Evolutionary conservation across 2,329 filamentous ascomycete species (phyloP).

Genomic region (Colletotrichum shisoi): DNA sequence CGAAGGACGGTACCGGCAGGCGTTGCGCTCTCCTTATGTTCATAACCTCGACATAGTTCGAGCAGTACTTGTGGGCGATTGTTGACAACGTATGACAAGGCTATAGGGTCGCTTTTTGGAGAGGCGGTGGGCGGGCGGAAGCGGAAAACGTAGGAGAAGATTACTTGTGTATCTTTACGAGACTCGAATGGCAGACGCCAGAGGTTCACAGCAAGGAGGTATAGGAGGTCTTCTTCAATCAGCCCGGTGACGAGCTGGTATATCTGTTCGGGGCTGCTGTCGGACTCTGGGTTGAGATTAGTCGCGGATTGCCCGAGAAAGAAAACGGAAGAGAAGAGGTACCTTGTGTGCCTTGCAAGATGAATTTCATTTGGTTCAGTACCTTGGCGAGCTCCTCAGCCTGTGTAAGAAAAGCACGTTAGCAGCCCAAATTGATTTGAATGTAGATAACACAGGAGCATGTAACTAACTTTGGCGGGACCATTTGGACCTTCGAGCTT

Average conservation of each 20-base stretch:
- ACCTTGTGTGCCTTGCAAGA: conserved; percentile 94
- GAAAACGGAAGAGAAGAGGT: conserved; percentile 38
- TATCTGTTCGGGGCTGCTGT: conserved; percentile 86
- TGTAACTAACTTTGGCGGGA: conserved; percentile 55
- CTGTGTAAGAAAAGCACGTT: conserved; percentile 55
- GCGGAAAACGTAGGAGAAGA: conserved; percentile 93
- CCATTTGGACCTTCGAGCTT: conserved; percentile 61
- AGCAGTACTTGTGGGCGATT: conserved; percentile 86
- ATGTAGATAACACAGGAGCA: conserved; percentile 8
- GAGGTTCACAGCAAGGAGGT: conserved; percentile 81
- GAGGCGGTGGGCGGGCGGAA: conserved; percentile 78
- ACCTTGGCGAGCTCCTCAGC: conserved; percentile 87
- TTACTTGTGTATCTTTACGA: conserved; percentile 92
- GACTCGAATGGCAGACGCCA: conserved; percentile 92
- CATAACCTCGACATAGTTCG: conserved; percentile 87
- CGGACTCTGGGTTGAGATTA: conserved; percentile 68
- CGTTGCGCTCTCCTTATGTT: conserved; percentile 88
- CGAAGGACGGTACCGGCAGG: conserved; percentile 88
- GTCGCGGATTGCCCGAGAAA: conserved; percentile 10
- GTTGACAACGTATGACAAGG: conserved; percentile 87
- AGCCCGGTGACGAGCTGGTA: conserved; percentile 84
- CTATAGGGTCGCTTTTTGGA: conserved; percentile 77
- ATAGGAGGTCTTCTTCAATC: conserved; percentile 88
- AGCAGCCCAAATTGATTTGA: conserved; percentile 38
- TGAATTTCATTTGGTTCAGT: conserved; percentile 87